Evolutionary conservation across 2,329 filamentous ascomycete species (phyloP), one percentile per base, ranked within the genome.

Genomic region (Fusarium succisae): DNA sequence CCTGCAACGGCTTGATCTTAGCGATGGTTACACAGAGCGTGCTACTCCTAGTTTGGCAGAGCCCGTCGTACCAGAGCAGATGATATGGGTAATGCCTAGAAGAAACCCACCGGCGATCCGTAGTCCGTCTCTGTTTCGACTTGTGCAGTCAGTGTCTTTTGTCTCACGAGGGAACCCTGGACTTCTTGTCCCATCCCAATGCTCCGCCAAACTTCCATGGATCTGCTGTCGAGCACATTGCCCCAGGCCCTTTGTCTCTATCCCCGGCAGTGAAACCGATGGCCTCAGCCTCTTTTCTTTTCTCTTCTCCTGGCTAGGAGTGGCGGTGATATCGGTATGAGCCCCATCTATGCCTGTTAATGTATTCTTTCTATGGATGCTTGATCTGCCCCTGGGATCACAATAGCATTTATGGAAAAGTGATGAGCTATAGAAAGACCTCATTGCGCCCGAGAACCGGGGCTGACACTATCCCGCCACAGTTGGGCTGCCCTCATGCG

Each of bases 1-100:
- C 50, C 26, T 47, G 66, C 37, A 66, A n/a, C 53, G 56, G 39
- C 47, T 53, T 61, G 55, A 56, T 75, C 63, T 62, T 69, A 69
- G 62, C 57, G 55, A 64, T 71, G 57, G 75, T 66, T 72, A 75
- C 75, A 77, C 75, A 75, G 63, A 73, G 63, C 64, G 63, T 75
- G 60, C 74, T 76, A 76, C 74, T 71, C 74, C 74, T 39, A 69
- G 65, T 73, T 63, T 66, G 70, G 73, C 50, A 66, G 61, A 72
- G 45, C 57, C 63, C 43, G 66, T 45, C 59, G 64, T 71, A 47
- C 50, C 61, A 71, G 70, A 59, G 57, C 47, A 72, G 59, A 59
- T 59, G 62, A 69, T 61, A 68, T 58, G 66, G 51, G 45, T 39
- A 58, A 66, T 56, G 54, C 58, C 54, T 63, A 69, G 59, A 37